These are phyloP conservation scores for Salix koriyanagi DNA, from an alignment of 345 rosid species.

Conservation along the genomic window DNA sequence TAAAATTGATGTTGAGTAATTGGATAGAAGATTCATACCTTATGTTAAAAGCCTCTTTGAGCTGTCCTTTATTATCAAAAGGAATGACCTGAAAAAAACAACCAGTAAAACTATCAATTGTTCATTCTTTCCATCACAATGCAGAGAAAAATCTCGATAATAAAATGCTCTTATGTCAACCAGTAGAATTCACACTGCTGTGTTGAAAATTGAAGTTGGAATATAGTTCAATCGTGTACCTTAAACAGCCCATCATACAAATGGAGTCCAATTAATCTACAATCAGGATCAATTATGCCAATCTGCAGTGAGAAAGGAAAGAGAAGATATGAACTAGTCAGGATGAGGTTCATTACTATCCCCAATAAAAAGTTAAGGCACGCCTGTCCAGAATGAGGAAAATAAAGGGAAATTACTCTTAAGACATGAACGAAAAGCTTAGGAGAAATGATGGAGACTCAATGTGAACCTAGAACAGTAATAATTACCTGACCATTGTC, in stretches of 20 bases:
- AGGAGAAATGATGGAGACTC: background rate
- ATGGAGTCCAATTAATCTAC: slow-evolving; percentile 92
- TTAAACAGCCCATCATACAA: slow-evolving; percentile 92
- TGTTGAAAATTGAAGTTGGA: background rate
- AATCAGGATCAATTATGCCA: slow-evolving; percentile 95
- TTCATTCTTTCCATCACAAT: background rate
- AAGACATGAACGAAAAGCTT: background rate
- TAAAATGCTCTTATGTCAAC: background rate
- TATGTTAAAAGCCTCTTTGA: slow-evolving; percentile 89
- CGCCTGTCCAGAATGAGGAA: background rate
- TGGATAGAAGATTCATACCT: slow-evolving; percentile 36
- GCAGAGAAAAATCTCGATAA: background rate
- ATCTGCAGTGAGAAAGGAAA: slow-evolving; percentile 44
- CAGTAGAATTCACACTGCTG: background rate
- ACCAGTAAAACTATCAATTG: background rate
- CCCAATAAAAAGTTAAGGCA: background rate
- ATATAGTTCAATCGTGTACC: slow-evolving; percentile 34
- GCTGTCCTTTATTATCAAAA: slow-evolving; percentile 91
- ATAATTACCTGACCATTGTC: slow-evolving; percentile 86
- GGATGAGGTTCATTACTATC: background rate
- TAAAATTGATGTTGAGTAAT: background rate
- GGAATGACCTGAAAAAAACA: slow-evolving; percentile 67
- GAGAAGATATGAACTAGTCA: background rate
- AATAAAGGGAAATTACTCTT: background rate
- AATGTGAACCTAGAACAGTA: background rate